Evolutionary conservation across 257 asterid genomes (phyloP).

Genomic region (Solanum arcanum): DNA sequence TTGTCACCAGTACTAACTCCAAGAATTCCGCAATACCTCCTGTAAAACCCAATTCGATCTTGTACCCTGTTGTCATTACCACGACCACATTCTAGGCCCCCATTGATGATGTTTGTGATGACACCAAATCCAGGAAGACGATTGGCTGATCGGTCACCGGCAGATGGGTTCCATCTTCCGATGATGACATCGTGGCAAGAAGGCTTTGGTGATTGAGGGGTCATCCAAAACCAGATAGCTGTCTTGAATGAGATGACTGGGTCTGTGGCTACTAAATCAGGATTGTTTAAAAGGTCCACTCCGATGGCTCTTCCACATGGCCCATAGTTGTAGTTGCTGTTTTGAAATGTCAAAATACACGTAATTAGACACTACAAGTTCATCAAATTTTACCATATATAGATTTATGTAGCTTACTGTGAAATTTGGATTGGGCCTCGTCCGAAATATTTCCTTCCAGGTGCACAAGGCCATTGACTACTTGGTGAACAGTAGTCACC

Average conservation of each 20-base stretch:
- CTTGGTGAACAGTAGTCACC: conserved; percentile 1
- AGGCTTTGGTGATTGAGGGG: conserved; percentile 21
- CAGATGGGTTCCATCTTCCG: conserved; percentile 14
- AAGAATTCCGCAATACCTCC: conserved; percentile 7
- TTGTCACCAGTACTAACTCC: conserved; percentile 14
- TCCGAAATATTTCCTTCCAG: conserved; percentile 13
- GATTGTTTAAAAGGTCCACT: conserved; percentile 6
- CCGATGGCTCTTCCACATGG: conserved; percentile 19
- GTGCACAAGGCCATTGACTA: conserved; percentile 19
- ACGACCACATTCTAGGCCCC: conserved; percentile 22
- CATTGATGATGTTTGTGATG: conserved; percentile 26
- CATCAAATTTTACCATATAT: not conserved
- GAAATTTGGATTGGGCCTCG: conserved; percentile 27
- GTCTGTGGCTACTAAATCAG: conserved; percentile 17
- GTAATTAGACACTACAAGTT: not conserved
- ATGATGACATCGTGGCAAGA: conserved; percentile 23
- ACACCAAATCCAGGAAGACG: conserved; percentile 20
- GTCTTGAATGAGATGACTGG: conserved; percentile 18
- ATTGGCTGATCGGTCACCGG: not conserved
- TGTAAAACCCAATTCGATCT: conserved; percentile 19
- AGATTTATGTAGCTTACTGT: conserved; percentile 1
- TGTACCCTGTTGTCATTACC: not conserved
- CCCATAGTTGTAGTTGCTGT: conserved; percentile 25
- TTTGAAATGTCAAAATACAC: not conserved
- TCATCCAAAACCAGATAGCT: conserved; percentile 32